Evolutionary conservation across 2,329 filamentous ascomycete species (phyloP).

Genomic region (Ustulina deusta): DNA sequence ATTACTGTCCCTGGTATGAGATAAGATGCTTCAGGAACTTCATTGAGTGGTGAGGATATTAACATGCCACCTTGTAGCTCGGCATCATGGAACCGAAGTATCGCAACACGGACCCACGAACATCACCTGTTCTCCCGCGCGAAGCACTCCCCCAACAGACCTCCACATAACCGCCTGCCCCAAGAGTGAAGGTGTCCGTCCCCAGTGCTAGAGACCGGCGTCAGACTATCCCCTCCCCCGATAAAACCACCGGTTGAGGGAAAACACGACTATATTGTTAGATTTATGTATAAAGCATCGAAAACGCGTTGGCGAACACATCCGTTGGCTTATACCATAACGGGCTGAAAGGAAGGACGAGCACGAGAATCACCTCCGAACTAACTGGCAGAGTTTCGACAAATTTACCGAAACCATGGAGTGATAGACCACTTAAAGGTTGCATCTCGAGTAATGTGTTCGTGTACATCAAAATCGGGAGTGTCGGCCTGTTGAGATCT

Average conservation of each 20-base stretch:
- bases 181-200: not conserved
- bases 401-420: not conserved
- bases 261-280: constrained; percentile 26
- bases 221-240: not conserved
- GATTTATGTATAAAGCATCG: constrained; percentile 36
- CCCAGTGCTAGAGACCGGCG: not conserved
- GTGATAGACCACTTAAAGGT: not conserved
- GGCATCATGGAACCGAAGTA: constrained; percentile 56
- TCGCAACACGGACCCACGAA: constrained; percentile 48
- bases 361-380: not conserved
- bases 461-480: not conserved
- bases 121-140: constrained; percentile 45
- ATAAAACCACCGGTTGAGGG: too few species aligned
- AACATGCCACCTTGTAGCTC: constrained; percentile 40
- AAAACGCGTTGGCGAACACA: constrained; percentile 28
- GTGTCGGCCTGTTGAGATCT: not conserved
- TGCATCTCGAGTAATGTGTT: not conserved
- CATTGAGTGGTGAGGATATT: not conserved
- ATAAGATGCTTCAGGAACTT: constrained; percentile 21
- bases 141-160: constrained; percentile 33
- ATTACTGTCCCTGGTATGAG: constrained; percentile 79
- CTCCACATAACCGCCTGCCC: constrained; percentile 6
- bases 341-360: not conserved
- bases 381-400: not conserved
- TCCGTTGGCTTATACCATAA: constrained; percentile 26